Evolutionary conservation across 495 filamentous ascomycete genomes (phyloP).

Genomic region (Penicillium silybi): DNA sequence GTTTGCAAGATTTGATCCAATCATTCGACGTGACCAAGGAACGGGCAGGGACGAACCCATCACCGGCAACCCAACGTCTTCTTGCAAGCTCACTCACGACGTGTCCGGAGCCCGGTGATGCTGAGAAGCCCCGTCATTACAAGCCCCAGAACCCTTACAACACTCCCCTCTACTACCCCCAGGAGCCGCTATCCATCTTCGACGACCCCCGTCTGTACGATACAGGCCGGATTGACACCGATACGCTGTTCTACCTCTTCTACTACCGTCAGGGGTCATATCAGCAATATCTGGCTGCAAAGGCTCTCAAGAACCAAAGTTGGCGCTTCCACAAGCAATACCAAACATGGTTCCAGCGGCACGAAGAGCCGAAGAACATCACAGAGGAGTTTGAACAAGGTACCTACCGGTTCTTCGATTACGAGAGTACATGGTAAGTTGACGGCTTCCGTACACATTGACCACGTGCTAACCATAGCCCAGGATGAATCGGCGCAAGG

Average conservation of each 20-base stretch:
- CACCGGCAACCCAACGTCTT: conserved; percentile 65
- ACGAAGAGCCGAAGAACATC: conserved; percentile 97
- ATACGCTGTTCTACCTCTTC: conserved; percentile 98
- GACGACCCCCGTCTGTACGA: conserved; percentile 85
- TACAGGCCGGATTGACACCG: conserved; percentile 74
- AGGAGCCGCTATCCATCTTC: conserved; percentile 83
- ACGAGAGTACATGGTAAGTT: conserved; percentile 96
- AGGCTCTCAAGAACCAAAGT: conserved; percentile 91
- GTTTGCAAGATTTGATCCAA: conserved; percentile 83
- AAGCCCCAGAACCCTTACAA: conserved; percentile 74
- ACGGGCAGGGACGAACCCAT: conserved; percentile 49
- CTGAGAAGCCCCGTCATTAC: conserved; percentile 78
- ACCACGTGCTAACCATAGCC: conserved; percentile 13
- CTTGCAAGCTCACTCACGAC: conserved; percentile 65
- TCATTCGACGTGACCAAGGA: conserved; percentile 83
- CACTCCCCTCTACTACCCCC: conserved; percentile 82
- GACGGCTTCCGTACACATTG: neutral
- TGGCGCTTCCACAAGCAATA: conserved; percentile 99
- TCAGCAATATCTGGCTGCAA: conserved; percentile 94
- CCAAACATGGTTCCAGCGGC: conserved; percentile 98
- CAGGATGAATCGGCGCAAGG: conserved; percentile 99
- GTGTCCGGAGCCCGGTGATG: conserved; percentile 71
- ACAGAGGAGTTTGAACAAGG: conserved; percentile 98
- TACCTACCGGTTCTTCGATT: conserved; percentile 98
- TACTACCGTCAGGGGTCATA: conserved; percentile 97